Evolutionary conservation across 441 rosid species (phyloP).

Genomic region (Corymbia citriodora): DNA sequence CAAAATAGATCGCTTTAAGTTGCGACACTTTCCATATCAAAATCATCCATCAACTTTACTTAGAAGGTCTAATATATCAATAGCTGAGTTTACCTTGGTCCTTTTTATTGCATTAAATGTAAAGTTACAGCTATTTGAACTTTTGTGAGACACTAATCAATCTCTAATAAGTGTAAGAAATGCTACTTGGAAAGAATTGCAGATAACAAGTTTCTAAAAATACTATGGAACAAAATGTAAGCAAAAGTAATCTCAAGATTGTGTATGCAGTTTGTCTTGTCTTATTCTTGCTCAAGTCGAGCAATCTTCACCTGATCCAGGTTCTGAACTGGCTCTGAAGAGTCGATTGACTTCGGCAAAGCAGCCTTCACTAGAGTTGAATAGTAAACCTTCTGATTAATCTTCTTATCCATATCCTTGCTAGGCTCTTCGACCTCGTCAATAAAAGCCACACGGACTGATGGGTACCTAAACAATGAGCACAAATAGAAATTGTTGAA

Average conservation of each 20-base stretch:
- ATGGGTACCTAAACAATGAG: constrained; percentile 66
- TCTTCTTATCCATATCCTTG: constrained; percentile 65
- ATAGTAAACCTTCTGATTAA: constrained; percentile 71
- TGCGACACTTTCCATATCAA: background rate
- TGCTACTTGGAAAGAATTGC: background rate
- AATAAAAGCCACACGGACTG: constrained; percentile 97
- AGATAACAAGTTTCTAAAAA: background rate
- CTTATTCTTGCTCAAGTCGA: background rate
- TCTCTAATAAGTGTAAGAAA: background rate
- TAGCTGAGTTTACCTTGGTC: background rate
- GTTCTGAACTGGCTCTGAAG: constrained; percentile 75
- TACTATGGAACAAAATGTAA: background rate
- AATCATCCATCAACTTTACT: background rate
- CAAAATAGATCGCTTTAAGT: background rate
- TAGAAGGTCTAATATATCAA: background rate
- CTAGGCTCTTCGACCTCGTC: constrained; percentile 97
- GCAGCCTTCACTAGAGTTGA: constrained; percentile 91
- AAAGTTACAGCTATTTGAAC: background rate
- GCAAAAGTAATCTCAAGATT: background rate
- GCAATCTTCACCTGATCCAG: constrained; percentile 76
- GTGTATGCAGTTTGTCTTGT: background rate
- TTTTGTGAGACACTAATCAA: background rate
- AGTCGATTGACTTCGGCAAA: constrained; percentile 73
- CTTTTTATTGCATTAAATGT: background rate
- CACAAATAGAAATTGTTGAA: background rate